Conservation (phyloP, 2,329 filamentous ascomycete species). For the Curvularia sp. region DNA sequence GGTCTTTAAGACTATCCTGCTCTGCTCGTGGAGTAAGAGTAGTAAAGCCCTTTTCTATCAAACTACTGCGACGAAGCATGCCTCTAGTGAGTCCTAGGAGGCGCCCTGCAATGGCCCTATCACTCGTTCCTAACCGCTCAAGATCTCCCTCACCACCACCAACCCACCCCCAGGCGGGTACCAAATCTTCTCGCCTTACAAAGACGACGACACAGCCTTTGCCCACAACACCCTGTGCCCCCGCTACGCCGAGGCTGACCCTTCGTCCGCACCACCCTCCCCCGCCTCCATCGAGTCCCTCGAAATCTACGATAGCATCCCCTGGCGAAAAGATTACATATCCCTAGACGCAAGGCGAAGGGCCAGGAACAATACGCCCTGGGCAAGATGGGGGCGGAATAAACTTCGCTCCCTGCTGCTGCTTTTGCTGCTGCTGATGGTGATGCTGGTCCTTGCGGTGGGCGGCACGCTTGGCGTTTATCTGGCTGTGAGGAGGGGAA, state of each 20-base stretch:
- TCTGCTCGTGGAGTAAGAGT: slow-evolving; percentile 14
- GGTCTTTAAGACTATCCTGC: slow-evolving; percentile 22
- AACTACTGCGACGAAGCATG: slow-evolving; percentile 25
- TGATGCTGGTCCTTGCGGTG: slow-evolving; percentile 31
- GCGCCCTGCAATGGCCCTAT: slow-evolving; percentile 27
- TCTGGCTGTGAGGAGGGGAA: slow-evolving; percentile 27
- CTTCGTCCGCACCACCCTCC: slow-evolving; percentile 43
- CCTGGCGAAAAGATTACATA: slow-evolving; percentile 42
- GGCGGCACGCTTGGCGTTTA: slow-evolving; percentile 32
- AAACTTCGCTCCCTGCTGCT: slow-evolving; percentile 23
- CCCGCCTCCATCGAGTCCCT: slow-evolving; percentile 46
- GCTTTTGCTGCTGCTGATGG: slow-evolving; percentile 30
- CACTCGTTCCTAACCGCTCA: slow-evolving; percentile 28
- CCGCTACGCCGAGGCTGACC: slow-evolving; percentile 43
- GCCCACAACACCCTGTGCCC: slow-evolving; percentile 41
- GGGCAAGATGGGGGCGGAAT: slow-evolving; percentile 29
- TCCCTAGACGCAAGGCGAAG: slow-evolving; percentile 13
- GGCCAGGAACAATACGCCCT: slow-evolving; percentile 11
- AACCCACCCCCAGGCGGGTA: slow-evolving; percentile 30
- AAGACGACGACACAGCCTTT: slow-evolving; percentile 31
- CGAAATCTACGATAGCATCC: slow-evolving; percentile 42
- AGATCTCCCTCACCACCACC: slow-evolving; percentile 27
- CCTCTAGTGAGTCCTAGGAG: slow-evolving; percentile 33
- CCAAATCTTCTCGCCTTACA: slow-evolving; percentile 38
- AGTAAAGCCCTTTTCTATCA: slow-evolving; percentile 6